Percentiles rank a stretch among this genome's conserved stretches.
These are phyloP conservation scores for Naganishia albida DNA, from an alignment of 1,284 basidiomycete species.

Conservation along the genomic window DNA sequence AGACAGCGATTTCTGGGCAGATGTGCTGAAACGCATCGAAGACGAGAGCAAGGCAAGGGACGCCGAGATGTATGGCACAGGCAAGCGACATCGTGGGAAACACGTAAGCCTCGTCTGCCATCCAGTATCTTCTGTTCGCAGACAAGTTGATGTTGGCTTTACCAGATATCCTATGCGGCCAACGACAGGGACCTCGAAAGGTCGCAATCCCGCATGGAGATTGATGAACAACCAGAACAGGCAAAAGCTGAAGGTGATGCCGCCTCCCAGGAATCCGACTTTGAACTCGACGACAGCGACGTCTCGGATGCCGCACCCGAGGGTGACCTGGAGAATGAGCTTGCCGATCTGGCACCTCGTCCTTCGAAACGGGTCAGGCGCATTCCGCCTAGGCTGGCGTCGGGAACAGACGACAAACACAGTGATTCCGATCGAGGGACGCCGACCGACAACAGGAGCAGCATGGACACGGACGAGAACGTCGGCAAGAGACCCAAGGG, in stretches of 20 bases:
- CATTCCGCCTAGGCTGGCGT: conserved; percentile 4
- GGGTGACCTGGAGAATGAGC: conserved; percentile 2
- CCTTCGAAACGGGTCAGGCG: neutral
- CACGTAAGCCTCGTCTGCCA: conserved; percentile 10
- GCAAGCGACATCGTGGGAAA: conserved; percentile 19
- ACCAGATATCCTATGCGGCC: conserved; percentile 5
- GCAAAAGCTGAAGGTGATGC: neutral
- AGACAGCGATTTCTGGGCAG: conserved; percentile 72
- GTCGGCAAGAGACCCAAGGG: neutral
- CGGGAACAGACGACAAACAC: neutral
- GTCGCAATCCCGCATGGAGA: neutral
- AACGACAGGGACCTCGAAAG: neutral
- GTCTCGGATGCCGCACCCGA: conserved; percentile 6
- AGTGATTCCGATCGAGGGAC: neutral
- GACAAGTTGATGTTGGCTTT: neutral
- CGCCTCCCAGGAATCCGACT: conserved; percentile 21
- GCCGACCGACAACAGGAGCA: neutral
- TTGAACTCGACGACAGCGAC: conserved; percentile 4
- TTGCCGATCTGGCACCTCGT: neutral
- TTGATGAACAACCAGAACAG: neutral
- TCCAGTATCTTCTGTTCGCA: neutral
- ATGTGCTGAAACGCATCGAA: conserved; percentile 45
- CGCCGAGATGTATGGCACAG: conserved; percentile 35
- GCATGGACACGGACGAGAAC: neutral
- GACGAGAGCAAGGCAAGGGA: conserved; percentile 40